Evolutionary conservation across 1,284 basidiomycete species (phyloP), one percentile per base, ranked within the genome.

Genomic region (Ustilago shanxiensis): DNA sequence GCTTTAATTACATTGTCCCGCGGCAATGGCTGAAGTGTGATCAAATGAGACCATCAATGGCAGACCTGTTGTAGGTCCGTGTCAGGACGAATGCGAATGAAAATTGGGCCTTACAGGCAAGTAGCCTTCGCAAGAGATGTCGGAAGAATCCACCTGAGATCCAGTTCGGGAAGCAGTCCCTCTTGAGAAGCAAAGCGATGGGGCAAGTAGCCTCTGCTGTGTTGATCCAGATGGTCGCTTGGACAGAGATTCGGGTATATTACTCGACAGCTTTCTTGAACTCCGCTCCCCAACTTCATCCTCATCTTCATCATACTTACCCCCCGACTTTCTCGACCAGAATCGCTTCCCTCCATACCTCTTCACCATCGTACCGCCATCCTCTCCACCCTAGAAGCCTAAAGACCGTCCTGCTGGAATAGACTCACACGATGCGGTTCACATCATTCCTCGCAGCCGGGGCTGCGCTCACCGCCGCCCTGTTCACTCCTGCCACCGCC

Each of bases 361-460:
- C 41, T 47, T 33, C 56, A 13, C 3, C 56, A 33, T 33, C 29
- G 18, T 10, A 18, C 14, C 18, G 22, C 16, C 39, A 9, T 28
- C 39, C 39, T 56, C 24, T 39, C 39, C 39, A 28, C 39, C 13
- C 22, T 39, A 37, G 22, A 26, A 7, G 9, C 31, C n/a, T 33
- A 31, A 18, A 54, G n/a, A n/a, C 20, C 31, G 5, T 54, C 52
- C n/a, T 16, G 41, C 41, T 20, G 41, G n/a, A 44, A 44, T 44
- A 49, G 47, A 28, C 47, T 39, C 31, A 24, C 37, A 53, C 11
- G n/a, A 76, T 76, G 73, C 68, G 67, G 14, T 71, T 76, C 59
- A 35, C 61, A n/a, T 53, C 68, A 22, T 14, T 76, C 31, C 44
- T 71, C 47, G 68, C 68, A 35, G 61, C 56, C 8, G 61, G 39